A percentile compares a stretch with the other conserved stretches of the same genome.
Conservation (phyloP, 2,329 filamentous ascomycete species). For the Scedosporium aurantiacum region DNA sequence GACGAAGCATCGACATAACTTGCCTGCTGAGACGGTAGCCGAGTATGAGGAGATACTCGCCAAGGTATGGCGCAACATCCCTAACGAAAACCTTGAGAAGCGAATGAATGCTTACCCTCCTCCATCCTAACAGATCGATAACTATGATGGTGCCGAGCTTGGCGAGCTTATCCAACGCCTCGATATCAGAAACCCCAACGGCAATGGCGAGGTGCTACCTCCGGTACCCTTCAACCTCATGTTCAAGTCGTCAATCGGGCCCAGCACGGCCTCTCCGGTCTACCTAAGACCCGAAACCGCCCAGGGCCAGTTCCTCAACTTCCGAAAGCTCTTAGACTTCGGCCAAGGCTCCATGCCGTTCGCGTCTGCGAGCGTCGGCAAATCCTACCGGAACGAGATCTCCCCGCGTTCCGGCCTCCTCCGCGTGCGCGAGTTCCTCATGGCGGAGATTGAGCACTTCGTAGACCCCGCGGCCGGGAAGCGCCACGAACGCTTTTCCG, state of each 20-base stretch:
- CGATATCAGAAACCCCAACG: slow-evolving; percentile 76
- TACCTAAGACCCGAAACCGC: slow-evolving; percentile 91
- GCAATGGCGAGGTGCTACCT: slow-evolving; percentile 61
- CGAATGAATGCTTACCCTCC: too few species aligned
- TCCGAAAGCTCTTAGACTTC: slow-evolving; percentile 90
- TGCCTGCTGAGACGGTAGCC: slow-evolving; percentile 61
- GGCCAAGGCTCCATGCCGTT: slow-evolving; percentile 95
- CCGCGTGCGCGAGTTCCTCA: slow-evolving; percentile 91
- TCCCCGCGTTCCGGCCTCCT: slow-evolving; percentile 84
- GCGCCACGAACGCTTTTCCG: slow-evolving; percentile 79
- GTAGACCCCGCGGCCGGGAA: slow-evolving; percentile 92
- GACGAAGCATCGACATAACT: slow-evolving; percentile 87
- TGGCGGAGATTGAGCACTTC: slow-evolving; percentile 98
- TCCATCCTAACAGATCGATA: slow-evolving; percentile 59
- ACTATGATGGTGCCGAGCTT: slow-evolving; percentile 80
- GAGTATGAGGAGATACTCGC: slow-evolving; percentile 90
- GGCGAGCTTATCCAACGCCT: slow-evolving; percentile 83
- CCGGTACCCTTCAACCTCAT: slow-evolving; percentile 96
- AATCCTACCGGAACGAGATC: slow-evolving; percentile 97
- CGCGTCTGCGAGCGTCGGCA: slow-evolving; percentile 91
- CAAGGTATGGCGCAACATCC: not conserved
- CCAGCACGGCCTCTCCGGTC: slow-evolving; percentile 74
- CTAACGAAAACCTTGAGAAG: too few species aligned
- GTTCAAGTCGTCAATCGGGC: slow-evolving; percentile 94
- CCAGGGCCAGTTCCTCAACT: slow-evolving; percentile 96